phyloP scores from a whole-genome alignment of 768 basidiomycete species.

The Amanita jacksonii region DNA sequence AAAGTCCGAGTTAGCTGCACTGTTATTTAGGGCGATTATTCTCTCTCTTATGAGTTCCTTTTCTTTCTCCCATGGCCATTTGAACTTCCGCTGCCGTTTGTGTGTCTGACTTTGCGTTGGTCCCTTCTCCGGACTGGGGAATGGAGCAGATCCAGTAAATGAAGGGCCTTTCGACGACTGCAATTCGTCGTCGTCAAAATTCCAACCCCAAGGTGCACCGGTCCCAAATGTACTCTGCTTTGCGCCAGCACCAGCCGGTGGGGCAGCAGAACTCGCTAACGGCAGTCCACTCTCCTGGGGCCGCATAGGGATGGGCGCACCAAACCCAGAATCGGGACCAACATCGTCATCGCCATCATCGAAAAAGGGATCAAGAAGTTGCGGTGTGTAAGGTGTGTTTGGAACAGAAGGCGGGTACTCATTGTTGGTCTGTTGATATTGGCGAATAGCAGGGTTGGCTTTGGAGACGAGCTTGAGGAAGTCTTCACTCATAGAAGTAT shows the following conservation, averaged over 20 bases:
- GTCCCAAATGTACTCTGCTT: slow-evolving; percentile 36
- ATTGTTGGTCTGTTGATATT: slow-evolving; percentile 41
- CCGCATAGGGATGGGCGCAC: slow-evolving; percentile 36
- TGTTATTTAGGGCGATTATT: slow-evolving; percentile 75
- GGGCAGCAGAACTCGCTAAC: slow-evolving; percentile 46
- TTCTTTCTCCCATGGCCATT: slow-evolving; percentile 78
- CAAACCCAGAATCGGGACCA: slow-evolving; percentile 59
- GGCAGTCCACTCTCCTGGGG: slow-evolving; percentile 51
- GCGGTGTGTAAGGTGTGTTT: slow-evolving; percentile 40
- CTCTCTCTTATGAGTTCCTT: slow-evolving; percentile 62
- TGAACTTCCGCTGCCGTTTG: slow-evolving; percentile 39
- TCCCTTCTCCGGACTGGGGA: slow-evolving; percentile 22
- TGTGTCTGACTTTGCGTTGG: slow-evolving; percentile 14
- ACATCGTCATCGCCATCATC: slow-evolving; percentile 71
- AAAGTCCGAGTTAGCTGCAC: slow-evolving; percentile 53
- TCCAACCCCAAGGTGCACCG: slow-evolving; percentile 60
- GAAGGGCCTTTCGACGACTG: slow-evolving; percentile 25
- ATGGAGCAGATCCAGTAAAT: slow-evolving; percentile 35
- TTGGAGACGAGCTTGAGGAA: slow-evolving; percentile 65
- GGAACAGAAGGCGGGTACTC: slow-evolving; percentile 50
- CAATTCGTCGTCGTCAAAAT: slow-evolving; percentile 58
- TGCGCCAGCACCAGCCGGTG: slow-evolving; percentile 46
- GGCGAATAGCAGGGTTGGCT: slow-evolving; percentile 54
- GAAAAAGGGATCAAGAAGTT: slow-evolving; percentile 79
- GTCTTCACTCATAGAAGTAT: slow-evolving; percentile 51